Base-by-base conservation (phyloP, 176 grass and related monocot species). In the Carex parvula region DNA sequence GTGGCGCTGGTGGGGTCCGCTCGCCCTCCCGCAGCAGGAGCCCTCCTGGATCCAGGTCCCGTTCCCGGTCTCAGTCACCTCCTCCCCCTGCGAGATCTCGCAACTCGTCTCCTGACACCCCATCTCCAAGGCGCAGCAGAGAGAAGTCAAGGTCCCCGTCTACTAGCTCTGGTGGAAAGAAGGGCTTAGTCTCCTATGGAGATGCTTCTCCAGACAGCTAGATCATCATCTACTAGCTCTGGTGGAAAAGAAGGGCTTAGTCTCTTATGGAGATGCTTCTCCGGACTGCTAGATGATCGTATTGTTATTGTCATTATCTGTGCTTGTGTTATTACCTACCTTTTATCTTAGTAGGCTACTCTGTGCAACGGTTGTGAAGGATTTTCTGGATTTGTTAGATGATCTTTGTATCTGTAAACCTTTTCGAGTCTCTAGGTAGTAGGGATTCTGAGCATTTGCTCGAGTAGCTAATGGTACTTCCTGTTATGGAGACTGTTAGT, bases 131-230 rank as follows among this genome's bases (percentile, higher is more conserved):
- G 82, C 85, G 35, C 7, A 95, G 84, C 68, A 70, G 83, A 63
- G 89, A 87, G 3, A 90, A 89, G 65, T 92, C 91, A 3, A 77
- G 35, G 37, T 94, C 94, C 17, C 68, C 85, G 20, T 99, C 96
- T 32, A 85, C 24, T 63, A 93, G 90, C 80, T 91, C 91, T 82
- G 96, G 87, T 41, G 95, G 89, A 55, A 99, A 94, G 70, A 95
- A 89, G 60, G 93, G 96, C 32, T 88, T 99, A 65, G 96, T 99
- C 67, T 99, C 93, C 13, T 99, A 99, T 46, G 96, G 91, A 77
- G 96, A 99, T 88, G 92, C 67, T 20, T 92, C 92, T 30, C 95
- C 95, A 0, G 92, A 98, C 84, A 81, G 35, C 39, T 81, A 81
- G 79, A 81, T 17, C 52, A 57, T 77, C 29, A 1, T 99, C 96